Percentiles rank a stretch among this genome's conserved stretches.
Evolutionary conservation across 1,284 basidiomycete genomes (phyloP).

Genomic region (Ganoderma multipileum): DNA sequence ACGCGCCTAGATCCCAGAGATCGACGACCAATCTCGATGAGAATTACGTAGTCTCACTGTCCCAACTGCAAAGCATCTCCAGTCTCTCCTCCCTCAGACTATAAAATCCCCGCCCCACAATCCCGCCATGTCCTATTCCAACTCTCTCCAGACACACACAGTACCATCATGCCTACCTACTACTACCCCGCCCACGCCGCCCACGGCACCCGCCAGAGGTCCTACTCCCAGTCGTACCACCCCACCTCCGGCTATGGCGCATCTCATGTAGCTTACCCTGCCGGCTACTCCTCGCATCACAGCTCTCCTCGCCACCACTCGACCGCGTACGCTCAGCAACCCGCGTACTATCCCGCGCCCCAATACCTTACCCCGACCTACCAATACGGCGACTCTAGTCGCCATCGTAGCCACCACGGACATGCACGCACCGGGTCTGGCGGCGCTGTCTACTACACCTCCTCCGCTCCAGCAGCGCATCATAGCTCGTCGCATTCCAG

Average conservation of each 20-base stretch:
- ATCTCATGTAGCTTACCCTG: constrained; percentile 27
- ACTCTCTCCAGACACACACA: constrained; percentile 11
- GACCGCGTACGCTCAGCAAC: constrained; percentile 17
- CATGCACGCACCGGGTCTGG: constrained; percentile 28
- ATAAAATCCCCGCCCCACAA: constrained; percentile 12
- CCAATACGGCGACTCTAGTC: constrained; percentile 18
- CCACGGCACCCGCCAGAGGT: constrained; percentile 26
- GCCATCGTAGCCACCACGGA: constrained; percentile 28
- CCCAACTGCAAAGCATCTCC: constrained; percentile 25
- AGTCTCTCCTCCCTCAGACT: constrained; percentile 15
- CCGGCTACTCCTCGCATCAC: constrained; percentile 20
- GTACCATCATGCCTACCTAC: constrained; percentile 33
- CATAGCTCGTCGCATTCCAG: constrained; percentile 19
- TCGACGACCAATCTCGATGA: constrained; percentile 10
- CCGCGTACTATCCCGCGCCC: constrained; percentile 22
- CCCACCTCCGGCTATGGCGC: not conserved
- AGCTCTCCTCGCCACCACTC: constrained; percentile 26
- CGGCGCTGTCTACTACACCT: constrained; percentile 21
- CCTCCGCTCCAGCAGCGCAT: constrained; percentile 23
- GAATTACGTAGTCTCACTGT: constrained; percentile 24
- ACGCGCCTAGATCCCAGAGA: constrained; percentile 12
- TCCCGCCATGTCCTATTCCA: constrained; percentile 11
- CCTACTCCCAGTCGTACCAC: constrained; percentile 32
- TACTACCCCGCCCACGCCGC: constrained; percentile 31
- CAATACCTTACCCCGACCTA: constrained; percentile 33